Conservation (phyloP, 1,284 basidiomycete genomes). For the Rhodofomes roseus region DNA sequence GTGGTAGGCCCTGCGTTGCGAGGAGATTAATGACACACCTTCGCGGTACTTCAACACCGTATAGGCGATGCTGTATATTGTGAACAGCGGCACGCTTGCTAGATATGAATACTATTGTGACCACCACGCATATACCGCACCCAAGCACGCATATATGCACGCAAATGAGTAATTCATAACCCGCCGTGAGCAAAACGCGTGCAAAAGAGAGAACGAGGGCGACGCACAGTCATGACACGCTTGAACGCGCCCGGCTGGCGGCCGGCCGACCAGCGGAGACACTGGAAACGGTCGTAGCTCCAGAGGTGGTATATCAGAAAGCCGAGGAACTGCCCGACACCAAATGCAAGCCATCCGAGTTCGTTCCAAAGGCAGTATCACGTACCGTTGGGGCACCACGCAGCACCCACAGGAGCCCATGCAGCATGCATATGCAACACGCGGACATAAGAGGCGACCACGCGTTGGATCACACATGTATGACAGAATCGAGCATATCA, state of each 20-base stretch:
- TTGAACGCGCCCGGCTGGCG: conserved; percentile 76
- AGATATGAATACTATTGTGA: conserved; percentile 67
- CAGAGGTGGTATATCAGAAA: conserved; percentile 70
- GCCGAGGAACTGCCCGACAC: conserved; percentile 48
- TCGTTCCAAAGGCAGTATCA: neutral
- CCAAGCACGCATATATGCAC: neutral
- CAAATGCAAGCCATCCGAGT: neutral
- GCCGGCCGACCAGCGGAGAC: conserved; percentile 65
- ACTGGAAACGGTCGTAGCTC: conserved; percentile 69
- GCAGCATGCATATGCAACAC: neutral
- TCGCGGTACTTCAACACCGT: conserved; percentile 65
- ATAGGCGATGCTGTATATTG: conserved; percentile 56
- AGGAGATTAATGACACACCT: conserved; percentile 38
- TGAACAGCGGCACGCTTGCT: conserved; percentile 56
- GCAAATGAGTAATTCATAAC: neutral
- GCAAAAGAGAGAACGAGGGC: neutral
- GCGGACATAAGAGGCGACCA: conserved; percentile 5
- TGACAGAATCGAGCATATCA: neutral
- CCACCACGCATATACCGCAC: neutral
- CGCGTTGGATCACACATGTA: neutral
- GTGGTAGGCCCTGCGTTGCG: neutral
- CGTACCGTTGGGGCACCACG: neutral
- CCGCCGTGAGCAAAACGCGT: neutral
- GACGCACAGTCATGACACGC: conserved; percentile 72
- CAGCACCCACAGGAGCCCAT: neutral